phyloP scores from a whole-genome alignment of 352 stramenopile genomes.

The Achlya hypogyna region DNA sequence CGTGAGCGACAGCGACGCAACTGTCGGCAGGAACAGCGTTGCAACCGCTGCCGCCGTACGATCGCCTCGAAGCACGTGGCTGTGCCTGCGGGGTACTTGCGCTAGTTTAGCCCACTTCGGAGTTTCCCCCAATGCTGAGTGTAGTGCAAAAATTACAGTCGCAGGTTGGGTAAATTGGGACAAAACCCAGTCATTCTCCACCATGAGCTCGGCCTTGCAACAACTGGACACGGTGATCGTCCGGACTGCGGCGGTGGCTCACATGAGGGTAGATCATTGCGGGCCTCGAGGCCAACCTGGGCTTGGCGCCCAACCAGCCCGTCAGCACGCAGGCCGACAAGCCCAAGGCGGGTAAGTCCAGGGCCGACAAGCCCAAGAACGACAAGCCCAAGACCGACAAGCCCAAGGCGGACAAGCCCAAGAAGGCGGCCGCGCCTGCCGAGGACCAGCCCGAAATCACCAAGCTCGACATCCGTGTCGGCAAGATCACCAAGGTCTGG shows the following conservation, averaged over 20 bases:
- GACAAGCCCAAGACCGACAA: conserved; percentile 82
- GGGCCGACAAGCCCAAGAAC: conserved; percentile 67
- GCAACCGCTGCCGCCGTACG: too few relatives aligned
- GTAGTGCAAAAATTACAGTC: not conserved
- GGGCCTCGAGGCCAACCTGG: conserved; percentile 12
- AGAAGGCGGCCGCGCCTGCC: conserved; percentile 22
- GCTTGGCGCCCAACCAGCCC: conserved; percentile 2
- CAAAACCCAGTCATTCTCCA: not conserved
- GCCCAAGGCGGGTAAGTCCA: not conserved
- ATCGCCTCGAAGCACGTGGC: too few relatives aligned
- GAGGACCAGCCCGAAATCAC: conserved; percentile 79
- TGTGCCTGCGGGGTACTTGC: too few relatives aligned
- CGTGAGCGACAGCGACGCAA: too few relatives aligned
- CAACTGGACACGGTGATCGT: conserved; percentile 1
- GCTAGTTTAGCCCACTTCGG: not conserved
- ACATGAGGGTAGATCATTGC: not conserved
- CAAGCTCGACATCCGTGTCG: conserved; percentile 88
- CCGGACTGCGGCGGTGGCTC: not conserved
- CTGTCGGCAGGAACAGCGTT: too few relatives aligned
- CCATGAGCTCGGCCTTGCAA: not conserved
- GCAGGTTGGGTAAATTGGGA: not conserved
- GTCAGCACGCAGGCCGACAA: not conserved
- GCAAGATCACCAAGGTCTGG: conserved; percentile 87
- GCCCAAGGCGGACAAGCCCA: not conserved
- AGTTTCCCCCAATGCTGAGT: not conserved